Evolutionary conservation across 495 filamentous ascomycete genomes (phyloP).

Genomic region (Penicillium canescens): DNA sequence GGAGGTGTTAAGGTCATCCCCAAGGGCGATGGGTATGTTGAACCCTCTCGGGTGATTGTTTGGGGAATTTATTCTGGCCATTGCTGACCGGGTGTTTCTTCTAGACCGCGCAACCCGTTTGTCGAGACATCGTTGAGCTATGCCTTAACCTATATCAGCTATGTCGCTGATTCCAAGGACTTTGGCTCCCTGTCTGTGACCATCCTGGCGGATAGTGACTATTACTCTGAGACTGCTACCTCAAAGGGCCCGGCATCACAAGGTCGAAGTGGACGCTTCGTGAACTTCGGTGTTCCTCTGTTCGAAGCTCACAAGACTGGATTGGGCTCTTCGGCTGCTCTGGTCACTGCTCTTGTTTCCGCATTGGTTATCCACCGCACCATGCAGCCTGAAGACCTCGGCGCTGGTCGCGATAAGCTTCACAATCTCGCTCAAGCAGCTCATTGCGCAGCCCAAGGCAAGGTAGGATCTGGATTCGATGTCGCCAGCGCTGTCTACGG

Average conservation of each 20-base stretch:
- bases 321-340: slow-evolving; percentile 89
- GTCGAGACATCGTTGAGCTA: slow-evolving; percentile 89
- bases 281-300: slow-evolving; percentile 74
- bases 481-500: slow-evolving; percentile 93
- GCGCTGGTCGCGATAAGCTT: slow-evolving; percentile 54
- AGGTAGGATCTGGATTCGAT: slow-evolving; percentile 94
- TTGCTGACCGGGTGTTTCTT: background rate
- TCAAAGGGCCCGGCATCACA: slow-evolving; percentile 29
- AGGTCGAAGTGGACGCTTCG: slow-evolving; percentile 56
- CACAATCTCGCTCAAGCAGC: slow-evolving; percentile 93
- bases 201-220: slow-evolving; percentile 92
- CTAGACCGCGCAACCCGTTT: slow-evolving; percentile 68
- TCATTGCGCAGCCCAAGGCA: slow-evolving; percentile 95
- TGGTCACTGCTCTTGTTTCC: slow-evolving; percentile 88
- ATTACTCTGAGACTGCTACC: slow-evolving; percentile 77
- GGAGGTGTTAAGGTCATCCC: slow-evolving; percentile 77
- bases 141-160: slow-evolving; percentile 77
- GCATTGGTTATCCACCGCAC: slow-evolving; percentile 76
- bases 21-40: slow-evolving; percentile 71
- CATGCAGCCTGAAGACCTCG: slow-evolving; percentile 61
- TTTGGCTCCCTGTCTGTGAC: slow-evolving; percentile 73
- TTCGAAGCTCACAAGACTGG: slow-evolving; percentile 89
- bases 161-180: slow-evolving; percentile 49
- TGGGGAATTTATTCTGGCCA: background rate
- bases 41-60: slow-evolving; percentile 5